Base-by-base conservation (phyloP, 2,329 filamentous ascomycete species). In the Conoideocrella luteorostrata region DNA sequence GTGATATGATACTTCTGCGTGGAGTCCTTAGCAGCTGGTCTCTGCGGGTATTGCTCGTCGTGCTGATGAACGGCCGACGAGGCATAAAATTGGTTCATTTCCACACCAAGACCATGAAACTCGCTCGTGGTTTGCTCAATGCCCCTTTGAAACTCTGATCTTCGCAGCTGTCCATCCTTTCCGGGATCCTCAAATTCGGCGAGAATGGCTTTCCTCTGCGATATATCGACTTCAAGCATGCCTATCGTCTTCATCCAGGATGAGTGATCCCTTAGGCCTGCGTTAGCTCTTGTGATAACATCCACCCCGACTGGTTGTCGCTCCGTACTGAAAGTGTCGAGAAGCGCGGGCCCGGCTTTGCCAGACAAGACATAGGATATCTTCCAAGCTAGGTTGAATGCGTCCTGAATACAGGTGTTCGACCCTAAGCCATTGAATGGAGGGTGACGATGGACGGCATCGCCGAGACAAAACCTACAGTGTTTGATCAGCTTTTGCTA, bases 391-490 rank as follows among this genome's bases (percentile, higher is more conserved):
- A 78, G 61, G 50, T 78, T 78, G 56, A 67, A 75, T 1, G 74
- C 71, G 50, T 78, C 75, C 52, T 77, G 73, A 21, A 78, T 71
- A 49, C 76, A 79, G 1, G 76, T 80, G 52, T 80, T 80, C 22
- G 68, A 73, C 2, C 77, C 75, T 1, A 80, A 65, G 0, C 75
- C 78, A 52, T 78, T 75, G 15, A 72, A 62, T 0, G 77, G 77
- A 1, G 77, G 76, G 52, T 80, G 77, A 2, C 76, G 67, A 52
- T 81, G 77, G 1, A 73, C 73, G 0, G 77, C 73, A 47, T 81
- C 77, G 9, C 77, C 76, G 5, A 80, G 61, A 47, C 74, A 77
- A 57, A 75, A 71, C 30, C 68, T 70, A 28, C 5, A 9, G 21
- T 7, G 15, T 33, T 10, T 9, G 10, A n/a, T 33, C 30, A n/a